Conservation (phyloP, 2,329 filamentous ascomycete species). For the Apiospora marii region DNA sequence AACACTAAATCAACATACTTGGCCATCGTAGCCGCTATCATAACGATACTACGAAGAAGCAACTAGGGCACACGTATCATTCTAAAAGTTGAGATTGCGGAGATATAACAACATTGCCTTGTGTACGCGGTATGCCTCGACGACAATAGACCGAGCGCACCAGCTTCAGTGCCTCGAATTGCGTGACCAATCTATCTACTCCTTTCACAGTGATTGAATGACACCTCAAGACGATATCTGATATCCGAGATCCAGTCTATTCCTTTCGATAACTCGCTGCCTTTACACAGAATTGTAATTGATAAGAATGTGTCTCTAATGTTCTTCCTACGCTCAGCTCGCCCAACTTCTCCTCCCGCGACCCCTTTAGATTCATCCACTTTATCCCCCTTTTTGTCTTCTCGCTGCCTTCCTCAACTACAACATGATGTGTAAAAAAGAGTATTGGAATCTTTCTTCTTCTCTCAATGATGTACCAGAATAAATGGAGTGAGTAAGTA, state of each 20-base stretch:
- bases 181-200: too few relatives aligned
- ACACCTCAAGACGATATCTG: not conserved
- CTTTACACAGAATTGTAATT: not conserved
- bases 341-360: not conserved
- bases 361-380: not conserved
- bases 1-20: not conserved
- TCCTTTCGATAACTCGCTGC: not conserved
- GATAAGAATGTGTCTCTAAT: not conserved
- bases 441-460: not conserved
- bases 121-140: too few relatives aligned
- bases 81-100: too few relatives aligned
- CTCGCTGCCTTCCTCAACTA: not conserved
- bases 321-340: not conserved
- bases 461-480: constrained; percentile 6
- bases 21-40: too few relatives aligned
- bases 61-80: too few relatives aligned
- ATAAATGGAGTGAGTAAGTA: not conserved
- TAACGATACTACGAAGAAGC: too few relatives aligned
- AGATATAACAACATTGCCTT: too few relatives aligned
- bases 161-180: too few relatives aligned
- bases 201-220: not conserved
- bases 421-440: not conserved
- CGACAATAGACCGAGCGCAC: too few relatives aligned
- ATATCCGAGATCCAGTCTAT: too few relatives aligned
- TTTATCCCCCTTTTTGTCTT: not conserved